These are phyloP conservation scores for Blattamonas nauphoetae DNA, from an alignment of 78 protist species.

Conservation along the genomic window DNA sequence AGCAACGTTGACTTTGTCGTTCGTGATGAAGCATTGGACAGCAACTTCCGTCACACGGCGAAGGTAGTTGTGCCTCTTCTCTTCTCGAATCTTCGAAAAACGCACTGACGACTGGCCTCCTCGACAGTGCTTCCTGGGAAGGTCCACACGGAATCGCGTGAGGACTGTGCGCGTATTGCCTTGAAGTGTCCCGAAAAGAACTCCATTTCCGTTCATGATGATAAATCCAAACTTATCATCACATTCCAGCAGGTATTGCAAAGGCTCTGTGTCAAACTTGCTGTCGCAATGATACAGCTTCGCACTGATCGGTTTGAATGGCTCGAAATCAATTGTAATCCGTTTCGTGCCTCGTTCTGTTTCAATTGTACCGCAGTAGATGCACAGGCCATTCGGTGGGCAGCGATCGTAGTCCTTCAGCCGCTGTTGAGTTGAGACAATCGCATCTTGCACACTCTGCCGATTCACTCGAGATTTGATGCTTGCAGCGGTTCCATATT, in stretches of 20 bases:
- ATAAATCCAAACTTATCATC: conserved; percentile 95
- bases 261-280: conserved; percentile 92
- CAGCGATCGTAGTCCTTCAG: conserved; percentile 73
- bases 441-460: conserved; percentile 79
- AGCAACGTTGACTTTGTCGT: conserved; percentile 83
- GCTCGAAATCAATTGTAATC: conserved; percentile 94
- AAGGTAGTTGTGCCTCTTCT: conserved; percentile 93
- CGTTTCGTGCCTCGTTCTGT: conserved; percentile 87
- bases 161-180: conserved; percentile 88
- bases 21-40: conserved; percentile 74
- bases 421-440: conserved; percentile 84
- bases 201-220: conserved; percentile 91
- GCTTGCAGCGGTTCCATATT: conserved; percentile 96
- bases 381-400: conserved; percentile 91
- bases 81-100: conserved; percentile 95
- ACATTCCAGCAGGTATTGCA: conserved; percentile 74
- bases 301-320: conserved; percentile 94
- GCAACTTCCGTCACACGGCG: conserved; percentile 92
- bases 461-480: conserved; percentile 86
- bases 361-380: conserved; percentile 95
- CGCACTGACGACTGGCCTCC: conserved; percentile 98
- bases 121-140: conserved; percentile 99
- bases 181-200: conserved; percentile 81
- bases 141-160: conserved; percentile 91
- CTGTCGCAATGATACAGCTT: conserved; percentile 96